These are phyloP conservation scores for Pelargonium citronellum DNA, from an alignment of 441 rosid species.

Conservation along the genomic window DNA sequence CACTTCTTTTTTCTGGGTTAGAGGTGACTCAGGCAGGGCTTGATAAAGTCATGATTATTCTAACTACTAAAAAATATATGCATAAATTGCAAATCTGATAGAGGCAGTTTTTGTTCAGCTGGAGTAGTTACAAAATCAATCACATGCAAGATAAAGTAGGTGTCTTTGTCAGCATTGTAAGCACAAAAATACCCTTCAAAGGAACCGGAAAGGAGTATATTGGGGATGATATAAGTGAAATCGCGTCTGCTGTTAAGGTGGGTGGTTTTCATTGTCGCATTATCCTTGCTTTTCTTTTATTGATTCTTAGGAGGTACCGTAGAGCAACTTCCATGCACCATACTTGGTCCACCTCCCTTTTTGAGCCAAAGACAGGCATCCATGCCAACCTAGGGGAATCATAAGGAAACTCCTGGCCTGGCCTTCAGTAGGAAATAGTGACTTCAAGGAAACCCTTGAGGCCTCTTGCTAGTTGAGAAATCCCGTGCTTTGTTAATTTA, in stretches of 20 bases:
- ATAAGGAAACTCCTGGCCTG: background rate
- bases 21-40: background rate
- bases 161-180: constrained; percentile 88
- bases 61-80: constrained; percentile 1
- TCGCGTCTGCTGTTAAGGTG: constrained; percentile 91
- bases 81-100: constrained; percentile 11
- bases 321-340: background rate
- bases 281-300: background rate
- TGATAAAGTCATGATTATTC: constrained; percentile 3
- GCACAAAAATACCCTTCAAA: constrained; percentile 95
- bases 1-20: background rate
- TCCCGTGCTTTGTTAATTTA: too few species aligned
- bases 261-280: constrained; percentile 10
- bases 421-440: background rate
- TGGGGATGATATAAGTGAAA: constrained; percentile 93
- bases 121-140: constrained; percentile 92
- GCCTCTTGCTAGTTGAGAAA: background rate
- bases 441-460: background rate
- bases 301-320: background rate
- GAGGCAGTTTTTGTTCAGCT: constrained; percentile 39
- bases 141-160: constrained; percentile 87
- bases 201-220: constrained; percentile 98
- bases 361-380: background rate
- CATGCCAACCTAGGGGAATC: background rate
- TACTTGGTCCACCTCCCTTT: background rate